Conservation (phyloP, 345 rosid genomes). For the Cochlearia excelsa region DNA sequence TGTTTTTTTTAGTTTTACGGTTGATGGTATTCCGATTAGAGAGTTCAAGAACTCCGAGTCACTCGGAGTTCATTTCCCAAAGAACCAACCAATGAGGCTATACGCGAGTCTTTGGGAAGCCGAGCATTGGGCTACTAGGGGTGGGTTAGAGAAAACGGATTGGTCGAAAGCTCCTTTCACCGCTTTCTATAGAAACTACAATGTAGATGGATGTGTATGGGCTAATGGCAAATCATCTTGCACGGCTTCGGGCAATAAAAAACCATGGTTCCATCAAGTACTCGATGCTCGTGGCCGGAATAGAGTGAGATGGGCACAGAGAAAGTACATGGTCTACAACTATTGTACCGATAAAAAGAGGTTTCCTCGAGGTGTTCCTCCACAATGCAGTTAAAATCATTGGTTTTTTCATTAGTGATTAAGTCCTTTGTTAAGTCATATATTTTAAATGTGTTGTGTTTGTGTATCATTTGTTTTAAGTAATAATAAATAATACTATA, state of each 20-base stretch:
- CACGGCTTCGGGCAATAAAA: background rate
- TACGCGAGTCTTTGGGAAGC: conserved; percentile 59
- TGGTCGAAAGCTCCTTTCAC: conserved; percentile 64
- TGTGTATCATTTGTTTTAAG: conserved; percentile 3
- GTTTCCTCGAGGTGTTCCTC: conserved; percentile 36
- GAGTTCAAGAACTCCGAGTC: conserved; percentile 52
- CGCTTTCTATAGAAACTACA: conserved; percentile 62
- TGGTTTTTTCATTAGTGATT: conserved; percentile 18
- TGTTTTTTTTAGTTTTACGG: conserved; percentile 45
- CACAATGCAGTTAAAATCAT: conserved; percentile 31
- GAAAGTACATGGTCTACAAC: background rate
- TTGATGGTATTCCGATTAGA: conserved; percentile 52
- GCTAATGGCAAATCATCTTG: conserved; percentile 38
- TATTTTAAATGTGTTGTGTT: background rate
- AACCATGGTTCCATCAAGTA: conserved; percentile 32
- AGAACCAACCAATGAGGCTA: conserved; percentile 51
- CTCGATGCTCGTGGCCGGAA: conserved; percentile 12
- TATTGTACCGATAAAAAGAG: conserved; percentile 38
- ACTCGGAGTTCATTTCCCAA: conserved; percentile 48
- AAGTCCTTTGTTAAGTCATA: background rate
- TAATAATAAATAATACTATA: too few species aligned
- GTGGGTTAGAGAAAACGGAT: conserved; percentile 47
- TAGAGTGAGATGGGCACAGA: conserved; percentile 30
- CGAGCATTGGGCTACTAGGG: conserved; percentile 50
- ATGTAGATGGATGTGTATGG: conserved; percentile 39